Base-by-base conservation (phyloP, 2,329 filamentous ascomycete species). In the Pseudogymnoascus verrucosus region DNA sequence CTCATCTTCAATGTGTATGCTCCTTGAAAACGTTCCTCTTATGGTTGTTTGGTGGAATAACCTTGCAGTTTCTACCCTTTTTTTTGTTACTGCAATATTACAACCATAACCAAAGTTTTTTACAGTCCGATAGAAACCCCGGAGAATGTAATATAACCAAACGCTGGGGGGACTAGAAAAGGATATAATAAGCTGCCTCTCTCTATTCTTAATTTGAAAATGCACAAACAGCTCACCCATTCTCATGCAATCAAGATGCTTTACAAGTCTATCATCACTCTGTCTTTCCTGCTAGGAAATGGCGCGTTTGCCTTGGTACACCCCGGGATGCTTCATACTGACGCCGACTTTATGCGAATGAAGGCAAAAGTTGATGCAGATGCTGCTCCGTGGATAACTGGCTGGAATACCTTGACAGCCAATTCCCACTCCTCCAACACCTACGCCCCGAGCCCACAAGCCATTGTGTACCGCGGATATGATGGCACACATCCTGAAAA, bases 291-390 rank as follows among this genome's bases (percentile, higher is more conserved):
- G 5, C 4, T 40, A 8, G 37, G 37, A 40, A 40, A 40, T 40
- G 37, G 34, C 62, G 61, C 16, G 16, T 34, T 23, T 40, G 68
- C 65, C 37, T 71, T 74, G 31, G 65, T 68, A 8, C 74, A 75
- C 64, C 74, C 74, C 1, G 74, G 74, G 11, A 66, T 73, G 28
- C 73, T 78, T 19, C 76, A 78, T 62, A 76, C 74, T 0, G 60
- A 66, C 1, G 61, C 67, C 1, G 76, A 78, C 61, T 75, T 80
- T 54, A 68, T 72, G 6, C 74, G 78, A 6, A 76, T 81, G 62
- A 74, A 74, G 26, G 68, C 68, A 2, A 75, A 77, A 61, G 73
- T 78, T 23, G 63, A 71, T 1, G 65, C 69, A 19, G 67, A 71
- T 21, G 67, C 69, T n/a, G 71, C 73, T 28, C 75, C 76, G 1